Base-by-base conservation (phyloP, 208 protist species). In the Trypanosoma cruzi region DNA sequence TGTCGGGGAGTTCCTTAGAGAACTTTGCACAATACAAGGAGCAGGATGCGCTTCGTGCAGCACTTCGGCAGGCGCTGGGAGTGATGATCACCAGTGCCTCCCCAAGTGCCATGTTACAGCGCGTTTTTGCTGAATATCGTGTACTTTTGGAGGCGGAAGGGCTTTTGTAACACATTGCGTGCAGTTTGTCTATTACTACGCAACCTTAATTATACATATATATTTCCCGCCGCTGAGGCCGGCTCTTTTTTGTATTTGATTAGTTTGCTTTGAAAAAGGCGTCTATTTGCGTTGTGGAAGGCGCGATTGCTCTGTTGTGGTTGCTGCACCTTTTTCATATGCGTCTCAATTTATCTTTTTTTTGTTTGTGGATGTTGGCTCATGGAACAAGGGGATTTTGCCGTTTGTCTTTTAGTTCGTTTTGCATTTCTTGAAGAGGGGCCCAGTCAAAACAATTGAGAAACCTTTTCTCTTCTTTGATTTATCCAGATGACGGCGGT, bases 1-100 rank as follows among this genome's bases (percentile, higher is more conserved):
- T 73, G 10, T 67, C 70, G 24, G 22, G 31, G 11, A 56, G 55
- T 2, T 61, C 77, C 13, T 86, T 82, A 24, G 87, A 88, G 37
- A 90, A 80, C 52, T 93, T 85, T 49, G 52, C 64, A 6, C 87
- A 93, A 60, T 93, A 84, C 71, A 79, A 67, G 65, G 88, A 90
- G 68, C 84, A 93, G 68, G 83, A 65, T 31, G 50, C 83, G 14
- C 73, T 91, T 32, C 50, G 74, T 34, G 75, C 68, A 8, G 80
- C 86, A 16, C 60, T 90, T 44, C 73, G 60, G 26, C 53, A 71
- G 24, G 75, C 79, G 31, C 73, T 91, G 14, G 26, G 36, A 11
- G 37, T 55, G 49, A 75, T 89, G 65, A 81, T 89, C n/a, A 80
- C 84, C 18, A 75, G 73, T 32, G 84, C 82, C 8, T 48, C 71